Percentiles rank a stretch among this genome's conserved stretches.
Evolutionary conservation across 192 early-diverging fungal genomes (phyloP).

Genomic region (Backusella mclennaniae): DNA sequence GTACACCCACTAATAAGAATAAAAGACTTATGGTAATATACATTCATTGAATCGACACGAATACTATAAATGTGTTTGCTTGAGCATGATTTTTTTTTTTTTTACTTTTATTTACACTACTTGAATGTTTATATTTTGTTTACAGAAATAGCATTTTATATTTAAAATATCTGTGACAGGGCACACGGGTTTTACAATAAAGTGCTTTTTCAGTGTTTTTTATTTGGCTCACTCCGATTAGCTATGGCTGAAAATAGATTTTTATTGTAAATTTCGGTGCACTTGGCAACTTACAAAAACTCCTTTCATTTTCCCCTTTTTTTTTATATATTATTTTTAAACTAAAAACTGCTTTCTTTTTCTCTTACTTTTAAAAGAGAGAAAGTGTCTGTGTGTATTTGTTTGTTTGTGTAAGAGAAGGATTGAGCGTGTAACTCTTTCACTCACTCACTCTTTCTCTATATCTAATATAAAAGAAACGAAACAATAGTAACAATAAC

Average conservation of each 20-base stretch:
- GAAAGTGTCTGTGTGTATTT: neutral
- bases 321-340: too few species aligned
- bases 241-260: neutral
- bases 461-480: neutral
- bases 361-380: too few species aligned
- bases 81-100: neutral
- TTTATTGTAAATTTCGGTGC: neutral
- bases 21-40: neutral
- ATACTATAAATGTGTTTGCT: neutral
- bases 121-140: neutral
- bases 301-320: too few species aligned
- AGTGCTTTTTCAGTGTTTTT: neutral
- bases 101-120: neutral
- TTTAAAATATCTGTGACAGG: neutral
- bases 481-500: neutral
- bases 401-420: neutral
- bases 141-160: neutral
- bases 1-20: neutral
- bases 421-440: neutral
- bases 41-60: neutral
- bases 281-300: neutral
- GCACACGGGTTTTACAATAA: neutral
- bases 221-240: neutral
- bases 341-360: too few species aligned
- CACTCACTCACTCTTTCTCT: neutral